Percentiles rank a stretch among this genome's conserved stretches.
Evolutionary conservation across 2,329 filamentous ascomycete species (phyloP).

Genomic region (Verticillium dahliae): DNA sequence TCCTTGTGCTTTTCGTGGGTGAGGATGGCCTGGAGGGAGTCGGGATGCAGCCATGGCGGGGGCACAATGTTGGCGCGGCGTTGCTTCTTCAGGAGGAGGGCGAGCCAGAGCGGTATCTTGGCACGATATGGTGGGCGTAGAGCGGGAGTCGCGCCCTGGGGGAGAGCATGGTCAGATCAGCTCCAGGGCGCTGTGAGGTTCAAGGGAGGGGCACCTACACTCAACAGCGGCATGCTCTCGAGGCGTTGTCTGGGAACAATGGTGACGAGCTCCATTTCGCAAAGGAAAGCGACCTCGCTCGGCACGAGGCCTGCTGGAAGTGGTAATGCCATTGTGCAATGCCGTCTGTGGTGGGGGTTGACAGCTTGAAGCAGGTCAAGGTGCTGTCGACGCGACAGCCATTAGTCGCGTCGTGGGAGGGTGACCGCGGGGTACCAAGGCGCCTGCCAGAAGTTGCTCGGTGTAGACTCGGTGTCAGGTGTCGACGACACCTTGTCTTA

Average conservation of each 20-base stretch:
- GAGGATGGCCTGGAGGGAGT: constrained; percentile 71
- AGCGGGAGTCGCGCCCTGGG: constrained; percentile 67
- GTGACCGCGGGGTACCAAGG: not conserved
- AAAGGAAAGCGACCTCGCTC: constrained; percentile 85
- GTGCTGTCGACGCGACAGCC: not conserved
- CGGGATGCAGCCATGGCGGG: constrained; percentile 78
- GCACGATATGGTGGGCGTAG: constrained; percentile 77
- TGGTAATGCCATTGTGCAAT: constrained; percentile 38
- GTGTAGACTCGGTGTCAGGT: not conserved
- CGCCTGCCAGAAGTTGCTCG: not conserved
- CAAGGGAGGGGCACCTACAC: constrained; percentile 53
- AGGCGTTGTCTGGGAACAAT: constrained; percentile 87
- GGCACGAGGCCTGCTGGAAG: constrained; percentile 60
- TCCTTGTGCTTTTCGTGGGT: constrained; percentile 71
- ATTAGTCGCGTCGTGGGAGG: not conserved
- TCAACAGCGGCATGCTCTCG: constrained; percentile 76
- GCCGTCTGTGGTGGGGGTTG: not conserved
- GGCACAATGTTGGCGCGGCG: constrained; percentile 87
- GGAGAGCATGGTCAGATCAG: not conserved
- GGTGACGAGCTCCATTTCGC: constrained; percentile 95
- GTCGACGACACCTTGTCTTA: too few relatives aligned
- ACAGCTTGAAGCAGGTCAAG: not conserved
- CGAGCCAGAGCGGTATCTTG: constrained; percentile 85
- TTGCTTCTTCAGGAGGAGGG: constrained; percentile 89
- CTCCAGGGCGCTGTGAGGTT: constrained; percentile 1